These are phyloP conservation scores for Singerocomus rubriflavus DNA, from an alignment of 1,284 basidiomycete genomes.

Conservation along the genomic window DNA sequence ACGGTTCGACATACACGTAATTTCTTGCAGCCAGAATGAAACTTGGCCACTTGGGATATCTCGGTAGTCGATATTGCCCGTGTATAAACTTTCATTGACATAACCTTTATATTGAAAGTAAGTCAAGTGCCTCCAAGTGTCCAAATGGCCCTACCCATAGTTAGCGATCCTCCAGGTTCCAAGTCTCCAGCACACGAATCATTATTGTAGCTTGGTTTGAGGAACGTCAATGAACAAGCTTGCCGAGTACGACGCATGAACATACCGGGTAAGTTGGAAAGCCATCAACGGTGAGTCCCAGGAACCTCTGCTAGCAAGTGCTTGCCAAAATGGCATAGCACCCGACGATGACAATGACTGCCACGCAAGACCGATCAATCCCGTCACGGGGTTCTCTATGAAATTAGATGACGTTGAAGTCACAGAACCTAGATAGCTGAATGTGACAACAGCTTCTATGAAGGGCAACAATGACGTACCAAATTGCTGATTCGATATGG, in stretches of 20 bases:
- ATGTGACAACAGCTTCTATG: neutral
- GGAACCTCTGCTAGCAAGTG: slow-evolving; percentile 38
- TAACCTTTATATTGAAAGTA: slow-evolving; percentile 19
- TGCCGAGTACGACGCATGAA: neutral
- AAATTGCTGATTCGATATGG: slow-evolving; percentile 41
- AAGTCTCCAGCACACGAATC: slow-evolving; percentile 29
- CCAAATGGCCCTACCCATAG: slow-evolving; percentile 44
- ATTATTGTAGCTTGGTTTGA: slow-evolving; percentile 31
- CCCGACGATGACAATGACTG: slow-evolving; percentile 40
- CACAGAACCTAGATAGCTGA: slow-evolving; percentile 18
- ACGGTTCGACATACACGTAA: slow-evolving; percentile 22
- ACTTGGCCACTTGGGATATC: slow-evolving; percentile 32
- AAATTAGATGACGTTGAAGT: slow-evolving; percentile 23
- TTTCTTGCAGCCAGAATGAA: slow-evolving; percentile 43
- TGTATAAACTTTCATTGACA: slow-evolving; percentile 42
- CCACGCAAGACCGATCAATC: slow-evolving; percentile 52
- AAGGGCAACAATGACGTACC: slow-evolving; percentile 20
- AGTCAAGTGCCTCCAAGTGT: neutral
- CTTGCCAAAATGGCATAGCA: slow-evolving; percentile 54
- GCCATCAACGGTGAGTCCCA: slow-evolving; percentile 40
- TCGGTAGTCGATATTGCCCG: slow-evolving; percentile 44
- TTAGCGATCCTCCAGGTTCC: slow-evolving; percentile 50
- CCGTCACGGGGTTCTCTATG: slow-evolving; percentile 35
- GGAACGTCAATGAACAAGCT: neutral
- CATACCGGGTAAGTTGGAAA: slow-evolving; percentile 40